Base-by-base conservation (phyloP, 2,329 filamentous ascomycete species). In the Penicillium brasilianum region DNA sequence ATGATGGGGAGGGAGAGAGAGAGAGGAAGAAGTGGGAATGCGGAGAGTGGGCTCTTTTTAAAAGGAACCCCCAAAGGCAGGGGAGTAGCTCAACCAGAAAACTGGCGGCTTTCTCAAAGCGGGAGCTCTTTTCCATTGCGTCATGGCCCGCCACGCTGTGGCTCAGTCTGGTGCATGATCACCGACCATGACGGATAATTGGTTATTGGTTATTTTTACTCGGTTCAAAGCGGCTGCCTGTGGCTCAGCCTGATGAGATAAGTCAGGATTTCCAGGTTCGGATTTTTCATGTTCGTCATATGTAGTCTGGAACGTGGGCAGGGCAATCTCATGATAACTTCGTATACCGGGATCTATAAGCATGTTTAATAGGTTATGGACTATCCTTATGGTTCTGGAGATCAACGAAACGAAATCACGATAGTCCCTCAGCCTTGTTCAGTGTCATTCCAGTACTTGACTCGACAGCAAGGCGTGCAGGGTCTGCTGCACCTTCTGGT, bases 41-140 rank as follows among this genome's bases (percentile, higher is more conserved):
- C 61, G 59, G 65, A 65, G 57, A 46, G 16, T 32, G 58, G 50
- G 50, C 50, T 53, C 34, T 53, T 39, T 44, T 65, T 65, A 69
- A 87, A 28, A 28, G 85, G 57, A 77, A 74, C 2, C 85, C 74
- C 63, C 84, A 73, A 50, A 83, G 76, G 3, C 84, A 81, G 36
- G 80, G 79, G 2, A 73, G 71, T 85, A 84, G 87, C 71, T 86
- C 86, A 36, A 36, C 34, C 34, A 36, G 9, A 43, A 20, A 46
- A 10, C 30, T 20, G 48, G 48, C 20, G 30, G 48, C 28, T 50
- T 50, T 20, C n/a, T 20, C 28, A n/a, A 11, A n/a, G 9, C 46
- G 28, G 28, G 7, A 50, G 48, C 48, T 50, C 48, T 22, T 50
- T 53, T 52, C 57, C 28, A 63, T 69, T 79, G 81, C 55, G 73